phyloP scores from a whole-genome alignment of 140 eudicot species.

The Cichorium intybus region DNA sequence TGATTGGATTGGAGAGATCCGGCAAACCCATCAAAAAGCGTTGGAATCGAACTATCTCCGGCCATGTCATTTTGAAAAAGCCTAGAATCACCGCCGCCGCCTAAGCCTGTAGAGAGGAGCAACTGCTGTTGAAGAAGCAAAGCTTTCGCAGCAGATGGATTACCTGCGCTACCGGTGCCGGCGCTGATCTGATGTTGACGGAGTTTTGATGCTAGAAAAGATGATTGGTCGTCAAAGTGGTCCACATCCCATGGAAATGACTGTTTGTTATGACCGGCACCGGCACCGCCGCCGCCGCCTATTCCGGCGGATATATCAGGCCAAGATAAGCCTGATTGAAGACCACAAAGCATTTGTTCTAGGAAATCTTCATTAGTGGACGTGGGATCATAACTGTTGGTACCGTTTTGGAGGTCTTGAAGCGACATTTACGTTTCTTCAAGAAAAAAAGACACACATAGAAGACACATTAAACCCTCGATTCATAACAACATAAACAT shows the following conservation, averaged over 20 bases:
- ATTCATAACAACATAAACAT: slow-evolving; percentile 11
- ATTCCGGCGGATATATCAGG: slow-evolving; percentile 37
- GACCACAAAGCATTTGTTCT: slow-evolving; percentile 61
- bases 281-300: slow-evolving; percentile 13
- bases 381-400: slow-evolving; percentile 25
- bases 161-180: slow-evolving; percentile 19
- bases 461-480: slow-evolving; percentile 26
- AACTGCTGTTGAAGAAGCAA: slow-evolving; percentile 65
- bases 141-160: slow-evolving; percentile 35
- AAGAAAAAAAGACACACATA: neutral
- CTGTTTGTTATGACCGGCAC: slow-evolving; percentile 1
- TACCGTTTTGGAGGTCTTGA: slow-evolving; percentile 32
- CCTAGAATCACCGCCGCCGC: slow-evolving; percentile 28
- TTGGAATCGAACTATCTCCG: slow-evolving; percentile 52
- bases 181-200: slow-evolving; percentile 71
- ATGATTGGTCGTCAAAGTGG: slow-evolving; percentile 51
- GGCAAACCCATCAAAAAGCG: slow-evolving; percentile 57
- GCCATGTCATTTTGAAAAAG: slow-evolving; percentile 35
- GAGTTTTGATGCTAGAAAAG: slow-evolving; percentile 51
- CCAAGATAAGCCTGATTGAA: slow-evolving; percentile 50
- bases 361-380: slow-evolving; percentile 50
- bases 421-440: slow-evolving; percentile 35
- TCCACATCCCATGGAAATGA: slow-evolving; percentile 34
- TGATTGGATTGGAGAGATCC: slow-evolving; percentile 52
- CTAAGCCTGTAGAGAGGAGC: slow-evolving; percentile 44